Evolutionary conservation across 148 eudicot genomes (phyloP).

Genomic region (Pouteria glomerata): DNA sequence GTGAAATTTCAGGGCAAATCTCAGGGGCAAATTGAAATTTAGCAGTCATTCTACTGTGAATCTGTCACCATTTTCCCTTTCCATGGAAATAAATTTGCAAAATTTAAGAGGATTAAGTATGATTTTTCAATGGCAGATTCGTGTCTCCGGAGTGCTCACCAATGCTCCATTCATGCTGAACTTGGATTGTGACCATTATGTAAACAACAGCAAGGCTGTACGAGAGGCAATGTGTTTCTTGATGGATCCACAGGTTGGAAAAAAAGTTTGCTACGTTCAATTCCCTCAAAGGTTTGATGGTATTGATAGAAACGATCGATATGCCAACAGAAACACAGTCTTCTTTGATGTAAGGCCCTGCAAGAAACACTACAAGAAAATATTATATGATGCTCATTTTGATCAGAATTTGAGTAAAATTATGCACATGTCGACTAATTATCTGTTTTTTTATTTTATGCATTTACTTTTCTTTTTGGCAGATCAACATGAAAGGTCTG

Average conservation of each 20-base stretch:
- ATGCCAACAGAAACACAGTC: slow-evolving; percentile 55
- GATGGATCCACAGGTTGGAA: slow-evolving; percentile 60
- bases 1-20: too few relatives aligned
- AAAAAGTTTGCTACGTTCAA: slow-evolving; percentile 53
- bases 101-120: too few relatives aligned
- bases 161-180: slow-evolving; percentile 55
- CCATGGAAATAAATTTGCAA: too few relatives aligned
- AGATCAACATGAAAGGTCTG: slow-evolving; percentile 43
- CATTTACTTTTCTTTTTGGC: neutral
- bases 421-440: neutral
- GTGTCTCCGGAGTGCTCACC: slow-evolving; percentile 58
- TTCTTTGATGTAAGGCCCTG: slow-evolving; percentile 49
- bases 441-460: neutral
- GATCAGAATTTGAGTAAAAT: too few relatives aligned
- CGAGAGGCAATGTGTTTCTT: slow-evolving; percentile 64
- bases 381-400: too few relatives aligned
- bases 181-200: slow-evolving; percentile 66
- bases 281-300: slow-evolving; percentile 67
- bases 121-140: slow-evolving; percentile 21
- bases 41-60: too few relatives aligned
- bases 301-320: slow-evolving; percentile 51
- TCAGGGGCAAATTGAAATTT: too few relatives aligned
- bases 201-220: slow-evolving; percentile 47
- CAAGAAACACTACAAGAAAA: neutral
- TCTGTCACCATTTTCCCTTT: too few relatives aligned